These are phyloP conservation scores for Sugiyamaella floridensis DNA, from an alignment of 805 yeast genomes.

Conservation along the genomic window DNA sequence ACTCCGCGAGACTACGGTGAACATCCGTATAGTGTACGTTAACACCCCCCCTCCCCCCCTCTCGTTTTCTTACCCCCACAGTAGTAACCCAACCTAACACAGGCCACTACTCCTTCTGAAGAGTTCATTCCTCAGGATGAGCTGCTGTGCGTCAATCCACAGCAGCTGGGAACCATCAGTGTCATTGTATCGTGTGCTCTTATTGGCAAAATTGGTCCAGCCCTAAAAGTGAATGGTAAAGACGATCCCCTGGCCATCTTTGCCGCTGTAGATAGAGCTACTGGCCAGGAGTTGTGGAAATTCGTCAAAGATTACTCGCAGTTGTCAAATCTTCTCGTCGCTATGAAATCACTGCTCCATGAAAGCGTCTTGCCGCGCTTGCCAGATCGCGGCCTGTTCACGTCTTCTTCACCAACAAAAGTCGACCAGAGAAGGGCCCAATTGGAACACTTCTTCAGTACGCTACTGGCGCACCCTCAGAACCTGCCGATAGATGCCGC, in stretches of 20 bases:
- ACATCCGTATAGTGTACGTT: neutral
- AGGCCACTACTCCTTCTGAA: neutral
- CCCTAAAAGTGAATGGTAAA: slow-evolving; percentile 34
- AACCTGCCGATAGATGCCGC: slow-evolving; percentile 45
- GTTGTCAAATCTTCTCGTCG: slow-evolving; percentile 54
- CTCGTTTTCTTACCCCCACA: neutral
- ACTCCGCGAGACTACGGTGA: neutral
- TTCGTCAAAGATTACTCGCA: slow-evolving; percentile 58
- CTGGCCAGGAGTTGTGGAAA: slow-evolving; percentile 66
- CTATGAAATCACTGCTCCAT: slow-evolving; percentile 42
- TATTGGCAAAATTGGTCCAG: slow-evolving; percentile 18
- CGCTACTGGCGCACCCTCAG: slow-evolving; percentile 50
- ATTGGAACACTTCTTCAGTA: slow-evolving; percentile 53
- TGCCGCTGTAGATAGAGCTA: slow-evolving; percentile 53
- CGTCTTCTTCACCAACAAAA: slow-evolving; percentile 52
- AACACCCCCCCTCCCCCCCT: neutral
- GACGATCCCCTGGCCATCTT: slow-evolving; percentile 53
- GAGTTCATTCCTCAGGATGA: neutral
- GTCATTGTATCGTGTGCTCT: slow-evolving; percentile 20
- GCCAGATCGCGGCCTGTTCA: slow-evolving; percentile 58
- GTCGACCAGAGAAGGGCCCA: slow-evolving; percentile 54
- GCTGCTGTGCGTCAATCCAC: slow-evolving; percentile 14
- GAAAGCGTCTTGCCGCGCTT: slow-evolving; percentile 42
- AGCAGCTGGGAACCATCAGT: slow-evolving; percentile 21
- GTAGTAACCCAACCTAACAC: neutral